Percentiles rank a stretch among this genome's conserved stretches.
Evolutionary conservation across 2,329 filamentous ascomycete genomes (phyloP).

Genomic region (Aureobasidium subglaciale): DNA sequence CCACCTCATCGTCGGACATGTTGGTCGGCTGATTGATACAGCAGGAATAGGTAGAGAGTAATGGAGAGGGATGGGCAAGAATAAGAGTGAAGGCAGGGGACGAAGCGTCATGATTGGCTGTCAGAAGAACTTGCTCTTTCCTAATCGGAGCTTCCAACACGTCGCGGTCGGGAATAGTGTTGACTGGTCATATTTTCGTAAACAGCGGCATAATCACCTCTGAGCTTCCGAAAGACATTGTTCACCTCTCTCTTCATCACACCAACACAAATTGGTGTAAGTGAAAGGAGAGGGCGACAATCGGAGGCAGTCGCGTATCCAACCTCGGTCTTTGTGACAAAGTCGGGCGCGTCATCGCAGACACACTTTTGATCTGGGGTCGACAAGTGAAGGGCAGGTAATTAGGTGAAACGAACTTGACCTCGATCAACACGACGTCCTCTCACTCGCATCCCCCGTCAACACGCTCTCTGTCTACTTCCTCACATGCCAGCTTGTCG

Average conservation of each 20-base stretch:
- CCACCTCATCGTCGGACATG: conserved; percentile 90
- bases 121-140: conserved; percentile 3
- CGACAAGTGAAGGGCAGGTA: neutral
- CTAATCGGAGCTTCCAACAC: neutral
- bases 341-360: conserved; percentile 1
- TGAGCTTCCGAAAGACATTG: no score
- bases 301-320: neutral
- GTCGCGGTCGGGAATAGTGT: neutral
- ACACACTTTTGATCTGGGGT: conserved; percentile 5
- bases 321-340: neutral
- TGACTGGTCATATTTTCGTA: neutral
- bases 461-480: neutral
- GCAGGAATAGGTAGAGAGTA: no score
- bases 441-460: neutral
- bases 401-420: neutral
- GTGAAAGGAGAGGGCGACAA: neutral
- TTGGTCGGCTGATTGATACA: no score
- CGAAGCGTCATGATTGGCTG: neutral
- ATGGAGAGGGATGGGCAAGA: conserved; percentile 5
- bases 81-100: conserved; percentile 9
- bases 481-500: neutral
- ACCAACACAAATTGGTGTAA: neutral
- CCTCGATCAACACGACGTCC: neutral
- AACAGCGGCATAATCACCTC: no score
- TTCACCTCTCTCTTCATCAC: neutral